Conservation (phyloP, 1,284 basidiomycete species). For the Ceratobasidium sp. region DNA sequence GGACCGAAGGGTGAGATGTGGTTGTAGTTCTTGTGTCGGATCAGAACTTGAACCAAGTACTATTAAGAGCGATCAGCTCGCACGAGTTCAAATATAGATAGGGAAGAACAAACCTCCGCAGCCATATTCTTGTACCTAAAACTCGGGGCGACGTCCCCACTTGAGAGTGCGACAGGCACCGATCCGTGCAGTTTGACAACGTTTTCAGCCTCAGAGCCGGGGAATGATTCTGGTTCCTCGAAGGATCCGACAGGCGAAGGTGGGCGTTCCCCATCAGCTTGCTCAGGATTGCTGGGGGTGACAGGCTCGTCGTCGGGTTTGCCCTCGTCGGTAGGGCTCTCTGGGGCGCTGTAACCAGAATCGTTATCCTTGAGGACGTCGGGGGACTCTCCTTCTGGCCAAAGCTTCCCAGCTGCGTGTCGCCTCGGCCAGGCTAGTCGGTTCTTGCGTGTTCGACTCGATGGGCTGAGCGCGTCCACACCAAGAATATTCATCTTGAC, state of each 20-base stretch:
- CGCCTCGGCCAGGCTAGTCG: conserved; percentile 21
- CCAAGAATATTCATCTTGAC: conserved; percentile 30
- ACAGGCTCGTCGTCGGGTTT: neutral
- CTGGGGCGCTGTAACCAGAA: neutral
- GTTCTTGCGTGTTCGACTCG: conserved; percentile 26
- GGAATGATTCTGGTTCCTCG: conserved; percentile 56
- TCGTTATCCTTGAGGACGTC: neutral
- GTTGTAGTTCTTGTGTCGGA: conserved; percentile 30
- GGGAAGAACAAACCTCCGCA: conserved; percentile 19
- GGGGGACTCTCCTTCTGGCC: conserved; percentile 29
- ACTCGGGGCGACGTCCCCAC: conserved; percentile 9
- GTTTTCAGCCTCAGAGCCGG: conserved; percentile 65
- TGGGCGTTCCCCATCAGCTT: conserved; percentile 64
- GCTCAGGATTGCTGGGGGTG: neutral
- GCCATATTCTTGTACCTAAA: conserved; percentile 44
- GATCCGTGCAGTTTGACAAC: conserved; percentile 30
- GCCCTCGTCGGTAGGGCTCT: neutral
- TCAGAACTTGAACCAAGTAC: conserved; percentile 39
- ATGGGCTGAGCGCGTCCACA: conserved; percentile 41
- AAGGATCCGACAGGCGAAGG: conserved; percentile 11
- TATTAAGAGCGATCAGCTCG: neutral
- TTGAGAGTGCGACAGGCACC: conserved; percentile 17
- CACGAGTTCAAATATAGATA: neutral
- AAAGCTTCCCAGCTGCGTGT: conserved; percentile 17
- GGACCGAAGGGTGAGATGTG: conserved; percentile 39